phyloP scores from a whole-genome alignment of 495 filamentous ascomycete genomes.

The Articulospora tetracladia region DNA sequence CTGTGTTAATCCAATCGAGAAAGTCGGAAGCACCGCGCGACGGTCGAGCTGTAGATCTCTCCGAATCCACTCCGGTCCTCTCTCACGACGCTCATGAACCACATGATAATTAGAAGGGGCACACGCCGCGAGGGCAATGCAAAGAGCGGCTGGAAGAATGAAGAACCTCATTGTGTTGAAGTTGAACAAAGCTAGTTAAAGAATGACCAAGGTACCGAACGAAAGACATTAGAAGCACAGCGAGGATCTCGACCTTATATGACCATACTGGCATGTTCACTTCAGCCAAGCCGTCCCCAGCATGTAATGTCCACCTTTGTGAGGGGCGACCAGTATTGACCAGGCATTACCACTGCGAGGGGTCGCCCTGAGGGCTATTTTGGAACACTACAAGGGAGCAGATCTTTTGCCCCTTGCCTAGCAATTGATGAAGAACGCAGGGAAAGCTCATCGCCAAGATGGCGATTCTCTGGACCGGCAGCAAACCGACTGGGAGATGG shows the following conservation, averaged over 20 bases:
- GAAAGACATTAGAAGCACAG: background rate
- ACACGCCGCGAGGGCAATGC: background rate
- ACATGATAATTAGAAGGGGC: background rate
- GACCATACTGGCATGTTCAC: background rate
- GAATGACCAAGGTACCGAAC: background rate
- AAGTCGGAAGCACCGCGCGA: conserved; percentile 25
- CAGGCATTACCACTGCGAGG: background rate
- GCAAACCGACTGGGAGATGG: background rate
- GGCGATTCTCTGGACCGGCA: background rate
- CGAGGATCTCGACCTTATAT: background rate
- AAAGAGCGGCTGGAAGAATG: background rate
- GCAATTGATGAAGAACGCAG: background rate
- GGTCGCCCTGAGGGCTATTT: background rate
- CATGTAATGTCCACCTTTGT: background rate
- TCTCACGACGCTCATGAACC: background rate
- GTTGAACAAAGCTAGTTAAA: background rate
- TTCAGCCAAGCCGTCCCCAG: background rate
- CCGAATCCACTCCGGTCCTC: background rate
- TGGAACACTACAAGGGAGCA: background rate
- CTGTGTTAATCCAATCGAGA: conserved; percentile 48
- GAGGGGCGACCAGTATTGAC: background rate
- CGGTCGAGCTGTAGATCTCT: background rate
- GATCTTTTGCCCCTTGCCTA: background rate
- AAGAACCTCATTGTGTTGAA: conserved; percentile 1
- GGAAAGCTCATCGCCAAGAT: background rate